phyloP scores from a whole-genome alignment of 768 basidiomycete species.

The Suillus variegatus region DNA sequence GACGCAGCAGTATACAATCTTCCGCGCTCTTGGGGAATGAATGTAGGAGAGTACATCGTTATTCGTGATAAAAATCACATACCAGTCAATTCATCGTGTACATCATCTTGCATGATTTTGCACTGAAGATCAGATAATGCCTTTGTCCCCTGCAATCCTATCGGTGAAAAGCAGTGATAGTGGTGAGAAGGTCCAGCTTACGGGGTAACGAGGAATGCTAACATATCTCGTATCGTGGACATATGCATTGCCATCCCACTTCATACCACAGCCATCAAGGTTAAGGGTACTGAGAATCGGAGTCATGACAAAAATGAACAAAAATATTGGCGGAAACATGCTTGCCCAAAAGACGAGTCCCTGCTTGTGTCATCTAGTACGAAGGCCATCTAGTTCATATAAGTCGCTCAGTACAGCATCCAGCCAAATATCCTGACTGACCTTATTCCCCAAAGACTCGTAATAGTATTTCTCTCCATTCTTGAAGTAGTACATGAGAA shows the following conservation, averaged over 20 bases:
- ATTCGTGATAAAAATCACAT: neutral
- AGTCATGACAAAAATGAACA: neutral
- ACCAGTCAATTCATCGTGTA: slow-evolving; percentile 14
- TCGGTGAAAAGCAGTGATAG: neutral
- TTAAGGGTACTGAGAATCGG: neutral
- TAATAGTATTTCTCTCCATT: slow-evolving; percentile 10
- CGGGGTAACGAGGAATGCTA: slow-evolving; percentile 9
- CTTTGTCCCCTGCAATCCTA: slow-evolving; percentile 14
- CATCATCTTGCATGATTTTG: slow-evolving; percentile 11
- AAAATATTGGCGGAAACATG: neutral
- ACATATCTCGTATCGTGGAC: neutral
- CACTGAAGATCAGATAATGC: slow-evolving; percentile 13
- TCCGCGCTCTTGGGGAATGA: slow-evolving; percentile 9
- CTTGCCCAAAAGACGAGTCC: neutral
- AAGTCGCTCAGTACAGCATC: neutral
- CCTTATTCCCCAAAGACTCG: neutral
- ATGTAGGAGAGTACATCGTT: neutral
- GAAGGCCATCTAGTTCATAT: neutral
- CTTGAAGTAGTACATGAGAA: slow-evolving; percentile 18
- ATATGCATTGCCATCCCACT: slow-evolving; percentile 16
- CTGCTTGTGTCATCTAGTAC: neutral
- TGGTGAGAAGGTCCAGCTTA: slow-evolving; percentile 2
- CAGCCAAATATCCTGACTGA: neutral
- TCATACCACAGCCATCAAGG: neutral
- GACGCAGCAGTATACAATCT: slow-evolving; percentile 13